These are phyloP conservation scores for Fusarium sp. DNA, from an alignment of 2,329 filamentous ascomycete species.

Conservation along the genomic window DNA sequence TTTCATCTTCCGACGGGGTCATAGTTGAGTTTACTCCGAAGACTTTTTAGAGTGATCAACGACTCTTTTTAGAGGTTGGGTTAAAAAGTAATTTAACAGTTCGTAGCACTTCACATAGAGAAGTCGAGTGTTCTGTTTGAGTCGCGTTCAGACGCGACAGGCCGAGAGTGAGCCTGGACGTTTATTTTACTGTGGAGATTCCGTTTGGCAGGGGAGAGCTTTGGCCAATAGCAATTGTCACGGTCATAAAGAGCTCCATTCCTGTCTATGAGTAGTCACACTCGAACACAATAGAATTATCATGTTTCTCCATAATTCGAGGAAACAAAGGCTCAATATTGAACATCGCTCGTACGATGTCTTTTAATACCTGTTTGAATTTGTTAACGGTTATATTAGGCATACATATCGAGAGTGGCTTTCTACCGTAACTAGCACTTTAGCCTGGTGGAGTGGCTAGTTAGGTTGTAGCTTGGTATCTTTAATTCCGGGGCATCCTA, in stretches of 20 bases:
- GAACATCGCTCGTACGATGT: not conserved
- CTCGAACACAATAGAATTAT: not conserved
- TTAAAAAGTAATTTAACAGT: not conserved
- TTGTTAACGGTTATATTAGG: too few relatives aligned
- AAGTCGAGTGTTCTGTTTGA: conserved; percentile 27
- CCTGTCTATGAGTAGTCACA: not conserved
- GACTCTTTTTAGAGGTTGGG: not conserved
- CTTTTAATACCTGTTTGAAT: not conserved
- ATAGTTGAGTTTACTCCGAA: conserved; percentile 44
- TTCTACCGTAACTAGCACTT: not conserved
- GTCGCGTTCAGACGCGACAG: conserved; percentile 41
- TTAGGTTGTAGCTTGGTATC: conserved; percentile 22
- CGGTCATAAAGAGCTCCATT: conserved; percentile 1
- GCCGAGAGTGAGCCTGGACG: conserved; percentile 18
- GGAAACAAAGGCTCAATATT: not conserved
- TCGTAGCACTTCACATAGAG: not conserved
- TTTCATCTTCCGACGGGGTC: conserved; percentile 56
- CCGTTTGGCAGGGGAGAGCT: conserved; percentile 31
- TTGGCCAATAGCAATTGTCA: conserved; percentile 34
- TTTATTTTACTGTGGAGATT: conserved; percentile 30
- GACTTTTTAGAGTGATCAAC: not conserved
- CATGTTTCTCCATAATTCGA: not conserved
- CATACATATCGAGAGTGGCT: not conserved
- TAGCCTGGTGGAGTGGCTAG: conserved; percentile 26
- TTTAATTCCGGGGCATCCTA: conserved; percentile 16